Conservation (phyloP, 768 basidiomycete genomes). For the Chiua virens region DNA sequence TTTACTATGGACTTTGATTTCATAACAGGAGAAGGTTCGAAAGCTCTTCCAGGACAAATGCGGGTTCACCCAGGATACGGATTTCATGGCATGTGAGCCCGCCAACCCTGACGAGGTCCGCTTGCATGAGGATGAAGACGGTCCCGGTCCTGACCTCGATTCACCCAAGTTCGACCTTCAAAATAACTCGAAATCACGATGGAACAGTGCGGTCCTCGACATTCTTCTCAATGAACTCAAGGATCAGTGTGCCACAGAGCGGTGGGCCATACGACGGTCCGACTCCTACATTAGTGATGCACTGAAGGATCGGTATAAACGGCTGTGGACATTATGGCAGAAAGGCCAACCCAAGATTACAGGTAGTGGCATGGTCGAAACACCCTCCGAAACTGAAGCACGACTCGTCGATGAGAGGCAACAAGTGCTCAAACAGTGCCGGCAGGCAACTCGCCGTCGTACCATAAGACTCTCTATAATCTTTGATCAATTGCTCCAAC, state of each 20-base stretch:
- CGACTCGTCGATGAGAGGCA: background rate
- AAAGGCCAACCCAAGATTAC: background rate
- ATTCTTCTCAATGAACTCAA: background rate
- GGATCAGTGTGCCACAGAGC: background rate
- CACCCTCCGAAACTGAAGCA: background rate
- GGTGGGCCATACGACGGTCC: background rate
- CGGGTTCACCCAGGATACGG: background rate
- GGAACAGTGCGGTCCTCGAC: background rate
- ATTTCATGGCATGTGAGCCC: background rate
- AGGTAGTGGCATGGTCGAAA: background rate
- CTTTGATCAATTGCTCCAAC: background rate
- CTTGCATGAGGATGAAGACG: background rate
- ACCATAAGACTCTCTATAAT: background rate
- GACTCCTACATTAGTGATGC: background rate
- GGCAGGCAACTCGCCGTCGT: background rate
- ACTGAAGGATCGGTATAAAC: background rate
- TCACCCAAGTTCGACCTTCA: background rate
- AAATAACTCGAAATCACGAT: background rate
- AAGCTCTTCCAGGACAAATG: constrained; percentile 3
- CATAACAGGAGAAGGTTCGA: background rate
- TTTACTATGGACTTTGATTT: background rate
- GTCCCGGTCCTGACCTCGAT: background rate
- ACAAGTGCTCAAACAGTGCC: background rate
- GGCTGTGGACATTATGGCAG: background rate
- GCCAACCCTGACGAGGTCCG: background rate